phyloP scores from a whole-genome alignment of 108 stramenopile species.

The Fistulifera solaris region DNA sequence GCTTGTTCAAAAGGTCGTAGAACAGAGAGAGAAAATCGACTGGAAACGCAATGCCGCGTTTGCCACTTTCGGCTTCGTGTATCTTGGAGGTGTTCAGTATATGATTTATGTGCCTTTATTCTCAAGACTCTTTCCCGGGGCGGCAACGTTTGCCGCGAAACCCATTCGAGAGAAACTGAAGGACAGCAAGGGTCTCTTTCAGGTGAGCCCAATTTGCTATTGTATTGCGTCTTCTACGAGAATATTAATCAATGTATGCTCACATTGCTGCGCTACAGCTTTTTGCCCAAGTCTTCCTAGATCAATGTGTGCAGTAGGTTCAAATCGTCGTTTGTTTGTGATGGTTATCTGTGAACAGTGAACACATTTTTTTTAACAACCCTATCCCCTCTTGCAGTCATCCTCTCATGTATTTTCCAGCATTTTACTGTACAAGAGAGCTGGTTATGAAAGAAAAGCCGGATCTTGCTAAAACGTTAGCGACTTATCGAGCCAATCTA shows the following conservation, averaged over 20 bases:
- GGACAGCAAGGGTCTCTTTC: conserved; percentile 48
- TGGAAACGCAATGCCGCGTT: conserved; percentile 88
- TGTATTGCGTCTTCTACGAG: background rate
- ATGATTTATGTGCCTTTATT: conserved; percentile 76
- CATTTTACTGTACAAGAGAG: conserved; percentile 80
- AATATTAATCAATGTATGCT: background rate
- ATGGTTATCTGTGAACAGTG: too few relatives aligned
- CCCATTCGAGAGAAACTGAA: conserved; percentile 58
- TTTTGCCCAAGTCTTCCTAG: conserved; percentile 25
- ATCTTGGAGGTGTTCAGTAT: conserved; percentile 83
- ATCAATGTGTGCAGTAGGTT: conserved; percentile 22
- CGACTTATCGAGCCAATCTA: conserved; percentile 55
- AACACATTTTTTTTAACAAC: too few relatives aligned
- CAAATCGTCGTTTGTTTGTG: conserved; percentile 35
- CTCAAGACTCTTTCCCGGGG: conserved; percentile 66
- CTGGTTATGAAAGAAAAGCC: conserved; percentile 67
- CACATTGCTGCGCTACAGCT: background rate
- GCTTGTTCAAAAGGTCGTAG: conserved; percentile 78
- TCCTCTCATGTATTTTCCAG: conserved; percentile 88
- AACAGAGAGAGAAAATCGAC: conserved; percentile 58
- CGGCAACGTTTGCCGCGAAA: conserved; percentile 62
- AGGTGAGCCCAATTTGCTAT: background rate
- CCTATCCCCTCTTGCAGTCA: conserved; percentile 20
- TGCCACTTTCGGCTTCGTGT: conserved; percentile 80
- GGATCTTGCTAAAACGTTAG: conserved; percentile 39